phyloP scores from a whole-genome alignment of 768 basidiomycete species.

The Naganishia antarctica region DNA sequence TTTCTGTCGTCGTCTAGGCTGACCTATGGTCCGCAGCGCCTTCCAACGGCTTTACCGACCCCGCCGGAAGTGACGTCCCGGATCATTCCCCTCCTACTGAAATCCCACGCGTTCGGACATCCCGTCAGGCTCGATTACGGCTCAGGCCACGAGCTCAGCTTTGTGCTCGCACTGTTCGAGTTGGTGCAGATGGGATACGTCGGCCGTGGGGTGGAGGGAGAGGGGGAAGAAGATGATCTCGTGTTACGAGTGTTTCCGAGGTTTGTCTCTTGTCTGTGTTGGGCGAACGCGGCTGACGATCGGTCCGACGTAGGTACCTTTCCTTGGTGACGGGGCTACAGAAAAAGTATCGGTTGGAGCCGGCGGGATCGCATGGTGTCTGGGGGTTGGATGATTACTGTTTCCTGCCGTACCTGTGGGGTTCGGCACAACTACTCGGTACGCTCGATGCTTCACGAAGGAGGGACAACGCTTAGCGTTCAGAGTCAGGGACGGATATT shows the following conservation, averaged over 20 bases:
- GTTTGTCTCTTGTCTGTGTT: constrained; percentile 30
- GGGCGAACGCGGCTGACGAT: too few species aligned
- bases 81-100: constrained; percentile 69
- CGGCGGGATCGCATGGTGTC: constrained; percentile 97
- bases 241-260: constrained; percentile 43
- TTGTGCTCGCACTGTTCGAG: constrained; percentile 63
- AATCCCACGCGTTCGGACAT: constrained; percentile 71
- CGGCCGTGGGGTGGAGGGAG: constrained; percentile 18
- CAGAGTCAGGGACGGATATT: constrained; percentile 3
- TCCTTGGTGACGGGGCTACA: constrained; percentile 76
- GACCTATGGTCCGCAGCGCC: neutral
- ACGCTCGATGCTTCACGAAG: neutral
- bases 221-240: constrained; percentile 45
- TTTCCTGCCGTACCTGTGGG: constrained; percentile 71
- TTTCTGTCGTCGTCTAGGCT: constrained; percentile 27
- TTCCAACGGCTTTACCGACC: constrained; percentile 58
- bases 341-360: constrained; percentile 93
- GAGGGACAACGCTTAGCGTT: neutral
- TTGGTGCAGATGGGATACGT: constrained; percentile 39
- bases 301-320: constrained; percentile 60
- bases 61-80: constrained; percentile 56
- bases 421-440: constrained; percentile 52
- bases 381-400: constrained; percentile 98
- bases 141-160: constrained; percentile 89
- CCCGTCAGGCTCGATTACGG: constrained; percentile 91